Evolutionary conservation across 208 protist species (phyloP), one percentile per base, ranked within the genome.

Genomic region (Strigomonas culicis): DNA sequence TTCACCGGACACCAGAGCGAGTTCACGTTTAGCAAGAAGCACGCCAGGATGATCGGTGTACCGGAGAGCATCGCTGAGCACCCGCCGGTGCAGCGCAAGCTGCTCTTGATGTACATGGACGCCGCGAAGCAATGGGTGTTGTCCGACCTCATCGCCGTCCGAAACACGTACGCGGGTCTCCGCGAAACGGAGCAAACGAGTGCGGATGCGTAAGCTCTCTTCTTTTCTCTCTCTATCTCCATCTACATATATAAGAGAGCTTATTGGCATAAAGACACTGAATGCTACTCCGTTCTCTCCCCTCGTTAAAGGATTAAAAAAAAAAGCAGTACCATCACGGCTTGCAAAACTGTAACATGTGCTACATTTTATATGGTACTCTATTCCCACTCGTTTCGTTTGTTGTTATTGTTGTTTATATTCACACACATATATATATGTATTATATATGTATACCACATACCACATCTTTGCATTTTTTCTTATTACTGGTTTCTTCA

Each of bases 81-180:
- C 60, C 73, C 83, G 51, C 84, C 84, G 30, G 84, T 80, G 32
- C 77, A 66, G 47, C 74, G 82, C 27, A 94, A 91, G 73, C 63
- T 90, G 22, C 41, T 91, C 63, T 83, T 80, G 66, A 74, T 90
- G 56, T 94, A 94, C 69, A 70, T 94, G 73, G 84, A 90, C 64
- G 34, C 34, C 0, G 62, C 82, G 31, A 60, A 80, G 17, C 68
- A 66, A 41, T 94, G 88, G 88, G 69, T 86, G 27, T 62, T 94
- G 51, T 73, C 82, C 0, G 84, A 91, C 52, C 25, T 94, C 1
- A 28, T 91, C 22, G 67, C 68, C 10, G 41, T 75, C 32, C 28
- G 32, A 1, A 27, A 59, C 27, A 43, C 27, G 25, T 59, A 59
- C 19, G 25, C 53, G 2, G 53, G 53, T 2, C 28, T 59, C 11